Base-by-base conservation (phyloP, 495 filamentous ascomycete species). In the Entonaema liquescens region DNA sequence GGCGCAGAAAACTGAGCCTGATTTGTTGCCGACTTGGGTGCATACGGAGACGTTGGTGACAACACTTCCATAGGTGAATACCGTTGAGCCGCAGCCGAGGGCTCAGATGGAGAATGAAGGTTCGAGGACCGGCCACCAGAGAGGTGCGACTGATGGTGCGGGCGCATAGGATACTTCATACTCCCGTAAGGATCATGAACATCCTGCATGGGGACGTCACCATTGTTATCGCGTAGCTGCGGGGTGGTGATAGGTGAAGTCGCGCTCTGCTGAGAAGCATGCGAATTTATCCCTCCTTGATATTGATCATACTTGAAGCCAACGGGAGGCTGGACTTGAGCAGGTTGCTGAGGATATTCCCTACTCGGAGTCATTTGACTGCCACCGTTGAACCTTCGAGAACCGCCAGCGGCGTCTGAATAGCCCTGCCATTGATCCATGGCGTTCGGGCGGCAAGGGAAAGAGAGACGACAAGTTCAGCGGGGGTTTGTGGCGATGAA, bases 51-150 rank as follows among this genome's bases (percentile, higher is more conserved):
- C 33, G 83, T 84, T 35, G 84, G 86, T 59, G 83, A 83, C 25
- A 95, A 81, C 5, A 89, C 88, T 74, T 96, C 94, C 93, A 97
- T 97, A 56, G 95, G 95, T 12, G 94, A 97, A 79, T 99, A 98
- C 74, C 95, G 88, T 75, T 95, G 92, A 53, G 94, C 93, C 49
- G 94, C 92, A 36, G 91, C 85, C 25, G 92, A 93, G 63, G 92
- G 91, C 68, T 95, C 92, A 62, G 89, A 88, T 21, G 87, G 80
- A 19, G 93, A 83, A 76, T 87, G 88, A 55, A 89, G 84, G 72
- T 71, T 79, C 38, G 81, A 64, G 12, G 81, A 26, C 65, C 84
- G 82, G 42, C 80, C 74, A 17, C 76, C 76, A 33, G 86, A 85
- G 47, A 86, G 81, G 60, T 87, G 85, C 63, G 85, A 83, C 71